A percentile compares a stretch with the other conserved stretches of the same genome.
Conservation (phyloP, 2,329 filamentous ascomycete genomes). For the Plectosphaerella plurivora region DNA sequence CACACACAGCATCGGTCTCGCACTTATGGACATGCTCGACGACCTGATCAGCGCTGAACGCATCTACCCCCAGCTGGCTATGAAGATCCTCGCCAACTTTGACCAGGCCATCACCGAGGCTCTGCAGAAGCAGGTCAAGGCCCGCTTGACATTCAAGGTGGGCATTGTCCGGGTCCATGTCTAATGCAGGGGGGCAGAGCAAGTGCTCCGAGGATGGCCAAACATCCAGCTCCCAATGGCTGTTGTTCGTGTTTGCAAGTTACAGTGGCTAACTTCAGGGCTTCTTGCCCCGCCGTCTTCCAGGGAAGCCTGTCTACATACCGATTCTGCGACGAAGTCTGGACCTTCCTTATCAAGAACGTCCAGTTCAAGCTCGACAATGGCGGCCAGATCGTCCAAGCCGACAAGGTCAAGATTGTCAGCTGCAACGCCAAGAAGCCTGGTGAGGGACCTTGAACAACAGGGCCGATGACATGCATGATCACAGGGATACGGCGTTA, state of each 20-base stretch:
- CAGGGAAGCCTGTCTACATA: conserved; percentile 97
- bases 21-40: conserved; percentile 94
- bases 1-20: conserved; percentile 72
- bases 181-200: too few relatives aligned
- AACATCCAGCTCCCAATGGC: too few relatives aligned
- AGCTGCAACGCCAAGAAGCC: conserved; percentile 86
- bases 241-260: too few relatives aligned
- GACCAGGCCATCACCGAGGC: conserved; percentile 91
- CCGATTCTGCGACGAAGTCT: conserved; percentile 98
- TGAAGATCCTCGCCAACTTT: conserved; percentile 97
- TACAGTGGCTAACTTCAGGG: too few relatives aligned
- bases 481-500: background rate
- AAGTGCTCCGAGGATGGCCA: too few relatives aligned
- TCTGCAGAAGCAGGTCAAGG: conserved; percentile 87
- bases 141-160: conserved; percentile 92
- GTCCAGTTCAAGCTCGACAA: conserved; percentile 98
- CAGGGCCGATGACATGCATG: background rate
- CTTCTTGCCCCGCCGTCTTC: background rate
- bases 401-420: conserved; percentile 97
- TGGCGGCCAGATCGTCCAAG: conserved; percentile 63
- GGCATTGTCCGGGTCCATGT: conserved; percentile 11
- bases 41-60: conserved; percentile 90
- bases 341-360: conserved; percentile 98
- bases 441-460: conserved; percentile 29
- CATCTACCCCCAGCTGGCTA: conserved; percentile 96